These are phyloP conservation scores for Fusarium xylarioides DNA, from an alignment of 2,329 filamentous ascomycete species.

Conservation along the genomic window DNA sequence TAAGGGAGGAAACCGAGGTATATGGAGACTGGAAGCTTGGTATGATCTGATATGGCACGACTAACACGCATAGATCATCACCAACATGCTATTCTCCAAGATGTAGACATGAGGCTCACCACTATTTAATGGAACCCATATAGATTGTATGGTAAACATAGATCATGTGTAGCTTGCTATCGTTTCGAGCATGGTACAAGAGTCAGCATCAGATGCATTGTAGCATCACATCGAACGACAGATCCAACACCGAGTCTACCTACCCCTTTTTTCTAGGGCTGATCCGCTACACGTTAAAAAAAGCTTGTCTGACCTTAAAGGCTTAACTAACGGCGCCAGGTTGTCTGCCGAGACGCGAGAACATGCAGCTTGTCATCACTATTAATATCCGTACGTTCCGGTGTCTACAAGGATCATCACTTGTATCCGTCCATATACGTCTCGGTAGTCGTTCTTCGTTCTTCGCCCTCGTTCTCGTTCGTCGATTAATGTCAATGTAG, in stretches of 20 bases:
- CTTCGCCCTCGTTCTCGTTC: not conserved
- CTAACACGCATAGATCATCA: not conserved
- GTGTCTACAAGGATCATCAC: not conserved
- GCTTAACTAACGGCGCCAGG: not conserved
- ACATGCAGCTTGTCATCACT: not conserved
- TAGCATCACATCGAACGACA: not conserved
- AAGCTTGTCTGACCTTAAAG: conserved; percentile 22
- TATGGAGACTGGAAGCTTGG: not conserved
- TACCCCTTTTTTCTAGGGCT: conserved; percentile 29
- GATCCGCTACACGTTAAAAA: conserved; percentile 11
- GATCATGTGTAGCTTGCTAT: not conserved
- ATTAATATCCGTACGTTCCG: conserved; percentile 26
- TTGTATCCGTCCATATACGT: not conserved
- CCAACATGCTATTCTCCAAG: not conserved
- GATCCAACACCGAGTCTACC: not conserved
- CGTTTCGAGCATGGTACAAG: not conserved
- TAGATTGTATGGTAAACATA: too few species aligned
- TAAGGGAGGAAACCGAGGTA: not conserved
- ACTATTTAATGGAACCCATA: accelerated
- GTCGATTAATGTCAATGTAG: not conserved
- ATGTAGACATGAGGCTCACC: not conserved
- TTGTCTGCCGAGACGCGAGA: not conserved
- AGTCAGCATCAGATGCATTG: not conserved
- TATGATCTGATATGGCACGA: conserved; percentile 11
- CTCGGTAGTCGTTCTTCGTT: not conserved